phyloP scores from a whole-genome alignment of 2,329 filamentous ascomycete species.

The Ilyonectria robusta region DNA sequence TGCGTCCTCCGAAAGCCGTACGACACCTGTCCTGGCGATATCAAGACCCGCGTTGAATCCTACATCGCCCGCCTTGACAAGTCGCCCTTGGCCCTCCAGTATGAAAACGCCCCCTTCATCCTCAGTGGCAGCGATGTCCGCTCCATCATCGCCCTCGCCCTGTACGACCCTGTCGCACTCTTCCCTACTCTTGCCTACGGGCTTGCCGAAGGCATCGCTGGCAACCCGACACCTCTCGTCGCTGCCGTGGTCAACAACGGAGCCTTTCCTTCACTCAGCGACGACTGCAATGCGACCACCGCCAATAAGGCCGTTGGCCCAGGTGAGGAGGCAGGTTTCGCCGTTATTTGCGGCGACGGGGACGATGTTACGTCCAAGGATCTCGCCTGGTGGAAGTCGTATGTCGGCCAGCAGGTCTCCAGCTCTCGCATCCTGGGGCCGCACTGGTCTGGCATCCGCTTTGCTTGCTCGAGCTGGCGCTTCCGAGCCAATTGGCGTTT shows the following conservation, averaged over 20 bases:
- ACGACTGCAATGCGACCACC: no score
- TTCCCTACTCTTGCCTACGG: slow-evolving; percentile 32
- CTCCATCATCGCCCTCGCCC: slow-evolving; percentile 40
- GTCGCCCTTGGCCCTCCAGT: slow-evolving; percentile 36
- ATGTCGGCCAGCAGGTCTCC: background rate
- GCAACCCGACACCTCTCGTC: slow-evolving; percentile 24
- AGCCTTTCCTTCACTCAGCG: background rate
- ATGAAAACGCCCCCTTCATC: slow-evolving; percentile 39
- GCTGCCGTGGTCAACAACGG: background rate
- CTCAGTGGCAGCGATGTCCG: slow-evolving; percentile 53
- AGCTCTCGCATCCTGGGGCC: background rate
- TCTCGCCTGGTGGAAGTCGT: background rate
- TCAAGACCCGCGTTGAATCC: slow-evolving; percentile 51
- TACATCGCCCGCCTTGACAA: slow-evolving; percentile 50
- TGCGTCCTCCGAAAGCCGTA: slow-evolving; percentile 49
- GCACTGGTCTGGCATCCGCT: background rate
- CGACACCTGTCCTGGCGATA: slow-evolving; percentile 48
- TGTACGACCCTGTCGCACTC: slow-evolving; percentile 50
- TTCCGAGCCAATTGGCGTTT: background rate
- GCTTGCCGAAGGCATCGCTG: slow-evolving; percentile 39
- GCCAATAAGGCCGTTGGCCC: background rate
- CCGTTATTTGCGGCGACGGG: background rate
- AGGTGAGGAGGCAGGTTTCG: background rate
- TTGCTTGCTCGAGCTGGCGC: slow-evolving; percentile 5
- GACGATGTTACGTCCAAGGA: background rate